A percentile compares a stretch with the other conserved stretches of the same genome.
Conservation (phyloP, 805 yeast species). For the Pichia scutulata region DNA sequence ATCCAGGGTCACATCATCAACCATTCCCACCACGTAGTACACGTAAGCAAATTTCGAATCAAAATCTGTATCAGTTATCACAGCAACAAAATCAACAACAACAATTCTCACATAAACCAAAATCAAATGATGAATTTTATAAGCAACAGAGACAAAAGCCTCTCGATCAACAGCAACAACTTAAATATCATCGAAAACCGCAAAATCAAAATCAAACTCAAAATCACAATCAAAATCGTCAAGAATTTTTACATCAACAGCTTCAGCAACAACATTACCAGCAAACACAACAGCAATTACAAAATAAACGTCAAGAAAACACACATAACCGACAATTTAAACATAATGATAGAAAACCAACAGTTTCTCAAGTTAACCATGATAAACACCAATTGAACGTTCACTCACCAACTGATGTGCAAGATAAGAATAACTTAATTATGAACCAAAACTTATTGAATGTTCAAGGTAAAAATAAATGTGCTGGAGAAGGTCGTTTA, state of each 20-base stretch:
- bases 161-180: not conserved
- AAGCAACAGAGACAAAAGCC: not conserved
- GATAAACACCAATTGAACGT: not conserved
- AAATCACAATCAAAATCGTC: not conserved
- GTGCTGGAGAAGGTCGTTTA: not conserved
- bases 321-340: not conserved
- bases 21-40: not conserved
- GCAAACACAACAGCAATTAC: slow-evolving; percentile 5
- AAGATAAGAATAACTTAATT: not conserved
- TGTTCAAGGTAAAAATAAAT: not conserved
- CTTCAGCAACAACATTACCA: slow-evolving; percentile 1
- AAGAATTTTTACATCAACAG: not conserved
- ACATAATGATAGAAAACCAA: not conserved
- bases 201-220: not conserved
- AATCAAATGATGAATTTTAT: not conserved
- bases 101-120: not conserved
- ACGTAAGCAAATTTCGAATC: not conserved
- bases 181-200: slow-evolving; percentile 2
- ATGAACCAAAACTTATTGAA: not conserved
- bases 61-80: not conserved
- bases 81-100: slow-evolving; percentile 1
- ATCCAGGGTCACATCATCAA: not conserved
- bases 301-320: slow-evolving; percentile 8
- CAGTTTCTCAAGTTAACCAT: not conserved
- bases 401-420: not conserved